Base-by-base conservation (phyloP, 176 grass and related monocot species). In the Eragrostis nindensis region DNA sequence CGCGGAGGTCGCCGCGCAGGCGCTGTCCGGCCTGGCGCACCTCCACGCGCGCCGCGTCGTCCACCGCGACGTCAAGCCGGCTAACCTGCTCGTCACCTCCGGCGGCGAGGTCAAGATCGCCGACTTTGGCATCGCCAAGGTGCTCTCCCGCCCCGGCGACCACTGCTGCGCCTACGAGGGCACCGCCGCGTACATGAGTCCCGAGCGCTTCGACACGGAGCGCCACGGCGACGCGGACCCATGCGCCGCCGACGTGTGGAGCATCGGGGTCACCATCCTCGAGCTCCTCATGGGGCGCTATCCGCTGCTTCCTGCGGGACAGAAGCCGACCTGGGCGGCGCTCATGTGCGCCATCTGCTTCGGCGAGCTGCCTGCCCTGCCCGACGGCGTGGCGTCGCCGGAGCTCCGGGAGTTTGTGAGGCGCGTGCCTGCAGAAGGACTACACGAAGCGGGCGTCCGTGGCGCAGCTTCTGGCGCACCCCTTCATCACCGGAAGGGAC, bases 271-370 rank as follows among this genome's bases (percentile, higher is more conserved):
- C 2, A 87, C 89, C 46, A 0, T 85, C 14, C 65, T 91, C 4
- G 85, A 87, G 71, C 89, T 91, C 4, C 4, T 83, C 7, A 54
- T 86, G 66, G 90, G 83, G 11, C 44, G 87, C n/a, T 92, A 86
- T 70, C 90, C 86, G 39, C 79, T 92, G 8, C 83, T 92, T 16
- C 70, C 90, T 2, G 47, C 86, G 2, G 86, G 90, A 2, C 70
- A 88, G 70, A 74, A 65, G 63, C 90, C 83, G 24, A 85, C 13
- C 64, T 89, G 90, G 90, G 70, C 90, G 1, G 83, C 86, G 22
- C 83, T 92, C 17, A 92, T 92, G 90, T 92, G 86, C 32, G 70
- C 83, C 38, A 83, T 92, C 29, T 92, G 86, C 79, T 86, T 92
- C 56, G 83, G 83, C 6, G 90, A 86, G 54, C 30, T 40, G 19